phyloP scores from a whole-genome alignment of 1,139 yeast genomes.

The Lodderomyces parapsilosis region DNA sequence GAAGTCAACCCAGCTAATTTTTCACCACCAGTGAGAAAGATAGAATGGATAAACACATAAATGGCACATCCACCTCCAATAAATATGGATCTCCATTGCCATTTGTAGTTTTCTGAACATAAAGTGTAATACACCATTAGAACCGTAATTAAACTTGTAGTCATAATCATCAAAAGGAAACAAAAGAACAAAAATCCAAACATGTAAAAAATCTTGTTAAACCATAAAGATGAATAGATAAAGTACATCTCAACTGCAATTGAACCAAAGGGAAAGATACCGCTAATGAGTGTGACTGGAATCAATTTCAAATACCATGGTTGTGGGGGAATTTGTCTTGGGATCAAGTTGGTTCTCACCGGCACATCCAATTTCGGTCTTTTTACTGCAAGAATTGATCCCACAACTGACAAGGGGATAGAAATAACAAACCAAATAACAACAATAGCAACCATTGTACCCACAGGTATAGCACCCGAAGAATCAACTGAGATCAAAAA shows the following conservation, averaged over 20 bases:
- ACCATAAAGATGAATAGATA: conserved; percentile 87
- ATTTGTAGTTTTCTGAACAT: conserved; percentile 87
- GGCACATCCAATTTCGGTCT: conserved; percentile 62
- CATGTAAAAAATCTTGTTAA: conserved; percentile 92
- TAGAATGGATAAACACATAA: conserved; percentile 82
- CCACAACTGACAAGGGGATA: conserved; percentile 78
- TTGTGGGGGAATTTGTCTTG: conserved; percentile 92
- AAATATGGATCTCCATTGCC: conserved; percentile 95
- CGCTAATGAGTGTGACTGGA: conserved; percentile 73
- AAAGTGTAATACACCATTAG: conserved; percentile 81
- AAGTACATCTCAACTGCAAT: conserved; percentile 94
- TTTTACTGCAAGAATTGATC: conserved; percentile 76
- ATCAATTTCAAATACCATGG: conserved; percentile 76
- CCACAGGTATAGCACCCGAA: conserved; percentile 94
- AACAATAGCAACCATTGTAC: conserved; percentile 81
- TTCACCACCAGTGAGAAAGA: conserved; percentile 66
- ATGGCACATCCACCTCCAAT: conserved; percentile 88
- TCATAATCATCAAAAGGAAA: conserved; percentile 73
- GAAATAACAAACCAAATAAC: conserved; percentile 84
- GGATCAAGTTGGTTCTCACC: conserved; percentile 88
- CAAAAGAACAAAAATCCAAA: conserved; percentile 95
- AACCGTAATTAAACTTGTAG: conserved; percentile 79
- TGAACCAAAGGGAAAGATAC: conserved; percentile 93
- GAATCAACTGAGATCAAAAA: conserved; percentile 76
- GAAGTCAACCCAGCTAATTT: conserved; percentile 75